Evolutionary conservation across 257 asterid species (phyloP).

Genomic region (Nicotiana otophora): DNA sequence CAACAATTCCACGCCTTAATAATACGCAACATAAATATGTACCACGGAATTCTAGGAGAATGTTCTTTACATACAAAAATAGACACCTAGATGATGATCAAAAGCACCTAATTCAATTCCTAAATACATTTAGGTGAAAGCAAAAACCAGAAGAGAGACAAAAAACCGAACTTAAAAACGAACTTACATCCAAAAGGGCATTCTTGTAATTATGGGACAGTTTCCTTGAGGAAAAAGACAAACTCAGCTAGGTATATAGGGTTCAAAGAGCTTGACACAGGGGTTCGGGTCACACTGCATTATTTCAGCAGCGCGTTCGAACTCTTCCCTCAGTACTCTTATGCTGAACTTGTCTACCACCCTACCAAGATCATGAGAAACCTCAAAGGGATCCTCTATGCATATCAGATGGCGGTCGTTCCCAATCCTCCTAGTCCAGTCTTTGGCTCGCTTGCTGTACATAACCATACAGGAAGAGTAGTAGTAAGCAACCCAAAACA

Average conservation of each 20-base stretch:
- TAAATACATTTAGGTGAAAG: slow-evolving; percentile 6
- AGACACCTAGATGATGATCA: neutral
- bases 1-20: neutral
- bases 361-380: slow-evolving; percentile 88
- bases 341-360: slow-evolving; percentile 86
- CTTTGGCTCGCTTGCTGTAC: slow-evolving; percentile 72
- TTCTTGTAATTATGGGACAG: neutral
- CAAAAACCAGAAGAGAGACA: neutral
- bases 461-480: neutral
- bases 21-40: neutral
- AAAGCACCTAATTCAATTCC: slow-evolving; percentile 7
- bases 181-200: slow-evolving; percentile 27
- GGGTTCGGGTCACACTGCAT: slow-evolving; percentile 71
- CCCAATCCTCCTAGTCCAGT: slow-evolving; percentile 94
- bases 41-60: neutral
- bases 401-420: slow-evolving; percentile 94
- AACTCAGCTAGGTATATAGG: slow-evolving; percentile 54
- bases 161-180: neutral
- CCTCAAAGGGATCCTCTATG: slow-evolving; percentile 94
- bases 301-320: slow-evolving; percentile 90
- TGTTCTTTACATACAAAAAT: neutral
- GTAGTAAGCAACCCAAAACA: neutral
- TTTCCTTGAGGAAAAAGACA: neutral
- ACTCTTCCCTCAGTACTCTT: slow-evolving; percentile 85
- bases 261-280: slow-evolving; percentile 56